These are phyloP conservation scores for Cadophora sp. DNA, from an alignment of 2,329 filamentous ascomycete genomes.

Conservation along the genomic window DNA sequence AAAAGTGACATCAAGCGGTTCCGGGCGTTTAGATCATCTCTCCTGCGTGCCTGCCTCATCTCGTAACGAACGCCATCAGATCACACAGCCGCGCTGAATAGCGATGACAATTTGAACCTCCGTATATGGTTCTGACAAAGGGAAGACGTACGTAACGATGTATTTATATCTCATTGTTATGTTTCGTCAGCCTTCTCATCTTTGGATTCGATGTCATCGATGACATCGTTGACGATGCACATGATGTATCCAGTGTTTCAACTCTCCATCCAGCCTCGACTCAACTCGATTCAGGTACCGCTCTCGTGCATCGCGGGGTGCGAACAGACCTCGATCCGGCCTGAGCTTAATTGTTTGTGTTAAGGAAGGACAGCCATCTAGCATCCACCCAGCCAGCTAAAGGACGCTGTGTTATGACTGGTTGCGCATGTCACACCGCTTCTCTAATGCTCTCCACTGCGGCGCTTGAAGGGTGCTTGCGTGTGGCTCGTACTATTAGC, in stretches of 20 bases:
- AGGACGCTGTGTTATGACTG: neutral
- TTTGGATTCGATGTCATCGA: neutral
- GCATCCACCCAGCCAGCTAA: neutral
- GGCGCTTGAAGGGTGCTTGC: conserved; percentile 25
- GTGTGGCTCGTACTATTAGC: conserved; percentile 27
- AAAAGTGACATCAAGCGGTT: neutral
- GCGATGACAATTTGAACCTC: neutral
- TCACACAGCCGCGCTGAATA: neutral
- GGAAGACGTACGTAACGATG: neutral
- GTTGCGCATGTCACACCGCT: conserved; percentile 27
- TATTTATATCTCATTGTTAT: neutral
- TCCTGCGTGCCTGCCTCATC: neutral
- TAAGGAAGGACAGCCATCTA: no score
- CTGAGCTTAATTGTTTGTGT: conserved; percentile 1
- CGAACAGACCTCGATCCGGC: conserved; percentile 16
- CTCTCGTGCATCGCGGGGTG: neutral
- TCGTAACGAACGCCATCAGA: neutral
- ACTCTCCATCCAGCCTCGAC: neutral
- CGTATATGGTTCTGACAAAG: neutral
- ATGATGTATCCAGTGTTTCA: neutral
- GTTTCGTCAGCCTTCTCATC: neutral
- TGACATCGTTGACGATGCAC: neutral
- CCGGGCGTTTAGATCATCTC: neutral
- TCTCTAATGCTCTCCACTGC: conserved; percentile 25
- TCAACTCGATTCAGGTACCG: neutral